Evolutionary conservation across 2,329 filamentous ascomycete species (phyloP).

Genomic region (Orbilia oligospora): DNA sequence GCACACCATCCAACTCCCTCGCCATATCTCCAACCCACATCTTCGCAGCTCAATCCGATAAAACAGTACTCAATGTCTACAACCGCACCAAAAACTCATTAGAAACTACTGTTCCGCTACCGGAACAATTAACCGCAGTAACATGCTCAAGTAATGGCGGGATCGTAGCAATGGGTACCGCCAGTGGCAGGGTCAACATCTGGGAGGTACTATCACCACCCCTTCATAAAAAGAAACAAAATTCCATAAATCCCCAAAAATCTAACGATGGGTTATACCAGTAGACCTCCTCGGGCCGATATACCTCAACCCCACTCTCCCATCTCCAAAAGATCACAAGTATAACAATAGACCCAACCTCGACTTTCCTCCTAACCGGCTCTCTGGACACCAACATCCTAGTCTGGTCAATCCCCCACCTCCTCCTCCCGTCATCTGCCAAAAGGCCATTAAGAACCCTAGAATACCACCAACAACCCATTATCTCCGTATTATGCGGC

Average conservation of each 20-base stretch:
- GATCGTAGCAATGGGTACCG: slow-evolving; percentile 77
- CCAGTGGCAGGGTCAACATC: slow-evolving; percentile 85
- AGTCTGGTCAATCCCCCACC: slow-evolving; percentile 85
- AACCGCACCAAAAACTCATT: slow-evolving; percentile 85
- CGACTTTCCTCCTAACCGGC: slow-evolving; percentile 81
- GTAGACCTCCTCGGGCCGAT: slow-evolving; percentile 80
- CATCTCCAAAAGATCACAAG: slow-evolving; percentile 86
- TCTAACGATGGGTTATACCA: slow-evolving; percentile 58
- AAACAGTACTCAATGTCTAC: slow-evolving; percentile 94
- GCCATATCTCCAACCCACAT: slow-evolving; percentile 86
- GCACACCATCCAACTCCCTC: slow-evolving; percentile 81
- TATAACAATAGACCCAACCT: slow-evolving; percentile 78
- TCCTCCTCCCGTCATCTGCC: slow-evolving; percentile 75
- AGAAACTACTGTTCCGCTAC: slow-evolving; percentile 88
- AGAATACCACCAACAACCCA: slow-evolving; percentile 80
- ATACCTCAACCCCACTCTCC: slow-evolving; percentile 80
- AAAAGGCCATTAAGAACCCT: slow-evolving; percentile 82
- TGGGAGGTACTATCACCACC: slow-evolving; percentile 80
- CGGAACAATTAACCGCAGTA: slow-evolving; percentile 85
- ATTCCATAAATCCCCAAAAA: neutral
- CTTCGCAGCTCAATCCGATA: slow-evolving; percentile 91
- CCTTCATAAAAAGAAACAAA: too few relatives aligned
- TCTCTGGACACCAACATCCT: slow-evolving; percentile 91
- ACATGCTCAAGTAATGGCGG: slow-evolving; percentile 78
- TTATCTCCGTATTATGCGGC: slow-evolving; percentile 74